Conservation (phyloP, 257 asterid species). For the Mentha longifolia region DNA sequence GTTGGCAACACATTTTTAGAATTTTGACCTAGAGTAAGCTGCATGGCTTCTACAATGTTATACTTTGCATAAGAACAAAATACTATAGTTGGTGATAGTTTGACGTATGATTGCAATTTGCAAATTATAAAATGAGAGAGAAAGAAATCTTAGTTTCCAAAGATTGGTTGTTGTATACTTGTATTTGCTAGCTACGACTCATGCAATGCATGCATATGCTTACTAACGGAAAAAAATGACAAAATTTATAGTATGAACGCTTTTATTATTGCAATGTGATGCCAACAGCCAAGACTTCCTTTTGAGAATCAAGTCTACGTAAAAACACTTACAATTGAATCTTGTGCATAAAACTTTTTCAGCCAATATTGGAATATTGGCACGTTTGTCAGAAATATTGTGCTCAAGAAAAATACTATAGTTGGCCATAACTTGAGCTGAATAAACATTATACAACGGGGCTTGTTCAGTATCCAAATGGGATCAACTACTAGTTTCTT, state of each 20-base stretch:
- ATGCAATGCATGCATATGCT: conserved; percentile 5
- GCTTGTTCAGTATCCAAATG: neutral
- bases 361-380: neutral
- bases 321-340: neutral
- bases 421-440: conserved; percentile 10
- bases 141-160: neutral
- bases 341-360: neutral
- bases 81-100: neutral
- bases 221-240: neutral
- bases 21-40: neutral
- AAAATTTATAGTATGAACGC: neutral
- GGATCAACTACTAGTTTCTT: neutral
- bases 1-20: neutral
- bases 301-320: no score
- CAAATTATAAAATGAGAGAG: neutral
- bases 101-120: no score
- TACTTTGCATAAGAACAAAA: neutral
- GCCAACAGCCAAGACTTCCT: neutral
- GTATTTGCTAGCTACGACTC: neutral
- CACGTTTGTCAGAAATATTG: neutral
- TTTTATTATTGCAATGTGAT: neutral
- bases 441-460: neutral
- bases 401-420: neutral
- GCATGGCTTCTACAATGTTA: neutral
- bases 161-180: neutral